Evolutionary conservation across 345 rosid genomes (phyloP).

Genomic region (Pistacia vera): DNA sequence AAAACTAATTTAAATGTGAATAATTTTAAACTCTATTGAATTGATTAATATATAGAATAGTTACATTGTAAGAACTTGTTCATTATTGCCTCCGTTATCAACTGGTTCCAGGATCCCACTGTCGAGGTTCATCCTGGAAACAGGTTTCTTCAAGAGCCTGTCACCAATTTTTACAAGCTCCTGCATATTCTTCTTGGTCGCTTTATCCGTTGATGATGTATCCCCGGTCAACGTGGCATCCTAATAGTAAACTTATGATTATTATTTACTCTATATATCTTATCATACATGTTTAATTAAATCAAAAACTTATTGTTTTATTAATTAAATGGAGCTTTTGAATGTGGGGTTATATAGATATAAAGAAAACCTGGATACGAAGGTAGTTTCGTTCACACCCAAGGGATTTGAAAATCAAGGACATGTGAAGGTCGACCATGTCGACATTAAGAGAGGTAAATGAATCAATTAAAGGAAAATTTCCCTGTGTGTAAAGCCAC

Average conservation of each 20-base stretch:
- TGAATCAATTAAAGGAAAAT: constrained; percentile 25
- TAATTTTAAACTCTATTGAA: not conserved
- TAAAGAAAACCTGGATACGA: constrained; percentile 25
- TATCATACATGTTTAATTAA: not conserved
- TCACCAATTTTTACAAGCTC: not conserved
- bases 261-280: no score
- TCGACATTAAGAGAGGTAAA: constrained; percentile 33
- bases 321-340: not conserved
- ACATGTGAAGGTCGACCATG: constrained; percentile 34
- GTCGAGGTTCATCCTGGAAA: constrained; percentile 16
- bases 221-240: constrained; percentile 19
- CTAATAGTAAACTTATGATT: not conserved
- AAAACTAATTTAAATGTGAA: no score
- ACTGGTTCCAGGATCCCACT: constrained; percentile 20
- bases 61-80: constrained; percentile 19
- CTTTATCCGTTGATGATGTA: constrained; percentile 19
- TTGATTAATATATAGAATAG: not conserved
- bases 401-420: constrained; percentile 29
- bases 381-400: constrained; percentile 29
- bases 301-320: not conserved
- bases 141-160: constrained; percentile 15
- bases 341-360: not conserved
- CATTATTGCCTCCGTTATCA: constrained; percentile 25
- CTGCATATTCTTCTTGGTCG: constrained; percentile 15
- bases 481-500: constrained; percentile 24